phyloP scores from a whole-genome alignment of 2,329 filamentous ascomycete species.

The Aureobasidium sp. region DNA sequence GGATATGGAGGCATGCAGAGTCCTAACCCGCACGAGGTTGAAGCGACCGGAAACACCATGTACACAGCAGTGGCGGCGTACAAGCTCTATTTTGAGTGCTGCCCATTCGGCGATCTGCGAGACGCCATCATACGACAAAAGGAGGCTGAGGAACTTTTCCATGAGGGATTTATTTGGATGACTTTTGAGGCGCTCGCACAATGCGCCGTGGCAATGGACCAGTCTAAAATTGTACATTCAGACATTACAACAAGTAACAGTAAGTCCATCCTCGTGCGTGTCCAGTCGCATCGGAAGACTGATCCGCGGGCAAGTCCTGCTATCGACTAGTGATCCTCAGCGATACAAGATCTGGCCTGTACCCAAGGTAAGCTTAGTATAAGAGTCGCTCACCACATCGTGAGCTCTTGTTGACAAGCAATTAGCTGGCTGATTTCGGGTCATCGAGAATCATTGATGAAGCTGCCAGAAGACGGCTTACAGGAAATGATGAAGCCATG shows the following conservation, averaged over 20 bases:
- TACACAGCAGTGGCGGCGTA: background rate
- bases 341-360: background rate
- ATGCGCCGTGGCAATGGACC: background rate
- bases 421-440: background rate
- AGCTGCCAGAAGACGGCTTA: background rate
- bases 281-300: background rate
- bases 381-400: no score
- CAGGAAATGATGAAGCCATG: background rate
- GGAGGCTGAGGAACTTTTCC: background rate
- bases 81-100: conserved; percentile 6
- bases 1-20: background rate
- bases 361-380: background rate
- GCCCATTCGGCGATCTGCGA: background rate
- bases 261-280: background rate
- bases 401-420: background rate
- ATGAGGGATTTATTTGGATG: conserved; percentile 6
- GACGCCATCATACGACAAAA: background rate
- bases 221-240: background rate
- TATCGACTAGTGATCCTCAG: background rate
- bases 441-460: background rate
- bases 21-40: background rate
- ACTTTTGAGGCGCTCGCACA: conserved; percentile 1
- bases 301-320: background rate
- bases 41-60: background rate
- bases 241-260: background rate